phyloP scores from a whole-genome alignment of 208 protist species.

The Trypanosoma lewisi region DNA sequence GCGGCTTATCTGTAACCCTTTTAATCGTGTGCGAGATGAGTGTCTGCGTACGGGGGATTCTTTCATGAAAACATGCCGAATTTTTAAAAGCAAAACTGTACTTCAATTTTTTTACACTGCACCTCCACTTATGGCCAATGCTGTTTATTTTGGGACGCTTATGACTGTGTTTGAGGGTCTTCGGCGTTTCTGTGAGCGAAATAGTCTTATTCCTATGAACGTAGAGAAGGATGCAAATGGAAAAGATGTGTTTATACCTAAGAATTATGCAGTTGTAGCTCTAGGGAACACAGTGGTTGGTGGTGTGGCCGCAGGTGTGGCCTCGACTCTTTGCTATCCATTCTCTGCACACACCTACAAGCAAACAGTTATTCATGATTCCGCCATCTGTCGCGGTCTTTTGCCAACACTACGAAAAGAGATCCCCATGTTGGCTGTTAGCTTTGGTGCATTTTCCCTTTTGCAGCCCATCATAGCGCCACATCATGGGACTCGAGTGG shows the following conservation, averaged over 20 bases:
- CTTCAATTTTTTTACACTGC: slow-evolving; percentile 88
- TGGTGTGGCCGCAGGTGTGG: slow-evolving; percentile 74
- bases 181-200: slow-evolving; percentile 84
- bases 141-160: slow-evolving; percentile 84
- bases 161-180: slow-evolving; percentile 88
- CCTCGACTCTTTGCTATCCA: slow-evolving; percentile 86
- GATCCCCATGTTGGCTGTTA: slow-evolving; percentile 87
- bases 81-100: slow-evolving; percentile 79
- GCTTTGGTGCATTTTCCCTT: slow-evolving; percentile 76
- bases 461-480: slow-evolving; percentile 75
- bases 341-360: slow-evolving; percentile 83
- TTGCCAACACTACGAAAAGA: slow-evolving; percentile 77
- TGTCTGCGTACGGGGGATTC: slow-evolving; percentile 65
- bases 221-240: slow-evolving; percentile 20
- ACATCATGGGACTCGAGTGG: slow-evolving; percentile 77
- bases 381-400: slow-evolving; percentile 82
- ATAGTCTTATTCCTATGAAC: slow-evolving; percentile 23
- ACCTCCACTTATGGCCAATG: slow-evolving; percentile 82
- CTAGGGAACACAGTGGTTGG: slow-evolving; percentile 68
- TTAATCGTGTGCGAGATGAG: slow-evolving; percentile 84
- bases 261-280: slow-evolving; percentile 61
- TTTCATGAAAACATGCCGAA: slow-evolving; percentile 41
- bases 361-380: slow-evolving; percentile 91
- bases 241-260: slow-evolving; percentile 43
- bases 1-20: slow-evolving; percentile 83